phyloP scores from a whole-genome alignment of 495 filamentous ascomycete genomes.

The Lasiosphaeria ovina region DNA sequence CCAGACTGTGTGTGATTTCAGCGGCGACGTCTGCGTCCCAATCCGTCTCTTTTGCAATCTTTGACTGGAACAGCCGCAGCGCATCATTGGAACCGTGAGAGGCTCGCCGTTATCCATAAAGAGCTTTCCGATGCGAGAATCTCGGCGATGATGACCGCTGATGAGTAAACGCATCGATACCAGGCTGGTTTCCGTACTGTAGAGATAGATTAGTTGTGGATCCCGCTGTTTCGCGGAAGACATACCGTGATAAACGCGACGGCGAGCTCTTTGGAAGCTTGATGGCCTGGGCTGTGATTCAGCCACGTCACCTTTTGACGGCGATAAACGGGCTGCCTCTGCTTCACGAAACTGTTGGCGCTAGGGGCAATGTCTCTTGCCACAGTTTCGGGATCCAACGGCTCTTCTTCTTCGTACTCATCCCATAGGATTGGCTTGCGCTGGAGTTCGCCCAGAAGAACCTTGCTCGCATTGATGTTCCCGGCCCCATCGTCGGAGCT shows the following conservation, averaged over 20 bases:
- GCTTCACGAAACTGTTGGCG: neutral
- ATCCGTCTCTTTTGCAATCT: neutral
- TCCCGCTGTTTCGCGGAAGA: neutral
- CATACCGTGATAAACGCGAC: neutral
- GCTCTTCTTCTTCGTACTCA: no score
- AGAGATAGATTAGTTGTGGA: neutral
- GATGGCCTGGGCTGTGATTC: neutral
- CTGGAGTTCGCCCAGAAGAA: no score
- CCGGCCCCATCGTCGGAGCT: neutral
- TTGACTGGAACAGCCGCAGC: neutral
- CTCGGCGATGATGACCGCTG: neutral
- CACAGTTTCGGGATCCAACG: neutral
- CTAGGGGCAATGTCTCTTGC: neutral
- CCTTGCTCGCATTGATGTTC: no score
- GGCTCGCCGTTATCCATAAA: neutral
- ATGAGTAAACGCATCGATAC: neutral
- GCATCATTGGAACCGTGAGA: neutral
- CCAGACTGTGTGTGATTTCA: neutral
- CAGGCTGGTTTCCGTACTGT: constrained; percentile 1
- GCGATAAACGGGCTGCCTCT: neutral
- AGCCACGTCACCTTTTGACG: constrained; percentile 4
- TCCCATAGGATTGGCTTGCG: no score
- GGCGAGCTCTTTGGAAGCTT: neutral
- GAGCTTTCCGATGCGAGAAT: neutral
- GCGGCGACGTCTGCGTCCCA: neutral